Evolutionary conservation across 129 eudicot species (phyloP).

Genomic region (Flaveria robusta): DNA sequence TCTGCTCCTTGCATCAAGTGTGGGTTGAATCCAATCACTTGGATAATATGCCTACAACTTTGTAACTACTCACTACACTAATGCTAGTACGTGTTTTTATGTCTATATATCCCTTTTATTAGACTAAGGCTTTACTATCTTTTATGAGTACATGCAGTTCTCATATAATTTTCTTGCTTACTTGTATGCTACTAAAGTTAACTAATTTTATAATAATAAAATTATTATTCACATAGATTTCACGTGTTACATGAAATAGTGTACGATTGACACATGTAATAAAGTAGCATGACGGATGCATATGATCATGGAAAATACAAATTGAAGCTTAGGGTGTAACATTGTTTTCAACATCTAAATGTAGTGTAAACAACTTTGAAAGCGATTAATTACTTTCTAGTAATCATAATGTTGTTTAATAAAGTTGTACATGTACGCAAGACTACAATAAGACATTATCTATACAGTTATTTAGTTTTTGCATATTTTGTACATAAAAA

Average conservation of each 20-base stretch:
- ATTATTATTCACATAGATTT: too few relatives aligned
- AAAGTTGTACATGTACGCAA: not conserved
- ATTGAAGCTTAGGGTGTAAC: slow-evolving; percentile 28
- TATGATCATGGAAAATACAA: slow-evolving; percentile 8
- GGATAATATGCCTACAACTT: too few relatives aligned
- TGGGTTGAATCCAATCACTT: too few relatives aligned
- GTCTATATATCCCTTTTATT: too few relatives aligned
- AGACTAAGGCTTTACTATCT: too few relatives aligned
- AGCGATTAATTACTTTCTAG: slow-evolving; percentile 18
- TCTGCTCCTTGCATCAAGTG: too few relatives aligned
- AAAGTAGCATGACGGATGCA: slow-evolving; percentile 7
- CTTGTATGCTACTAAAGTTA: too few relatives aligned
- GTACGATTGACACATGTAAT: not conserved
- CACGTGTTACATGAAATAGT: not conserved
- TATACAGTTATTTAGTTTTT: not conserved
- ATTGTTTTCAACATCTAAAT: slow-evolving; percentile 33
- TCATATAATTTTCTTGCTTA: too few relatives aligned
- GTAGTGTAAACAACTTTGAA: slow-evolving; percentile 37
- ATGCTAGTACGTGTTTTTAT: too few relatives aligned
- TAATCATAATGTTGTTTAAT: not conserved
- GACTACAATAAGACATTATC: not conserved
- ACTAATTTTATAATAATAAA: too few relatives aligned
- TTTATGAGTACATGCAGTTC: too few relatives aligned
- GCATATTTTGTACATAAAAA: not conserved
- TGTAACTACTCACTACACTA: too few relatives aligned